phyloP scores from a whole-genome alignment of 1,139 yeast species.

The Lodderomyces beijingensis region DNA sequence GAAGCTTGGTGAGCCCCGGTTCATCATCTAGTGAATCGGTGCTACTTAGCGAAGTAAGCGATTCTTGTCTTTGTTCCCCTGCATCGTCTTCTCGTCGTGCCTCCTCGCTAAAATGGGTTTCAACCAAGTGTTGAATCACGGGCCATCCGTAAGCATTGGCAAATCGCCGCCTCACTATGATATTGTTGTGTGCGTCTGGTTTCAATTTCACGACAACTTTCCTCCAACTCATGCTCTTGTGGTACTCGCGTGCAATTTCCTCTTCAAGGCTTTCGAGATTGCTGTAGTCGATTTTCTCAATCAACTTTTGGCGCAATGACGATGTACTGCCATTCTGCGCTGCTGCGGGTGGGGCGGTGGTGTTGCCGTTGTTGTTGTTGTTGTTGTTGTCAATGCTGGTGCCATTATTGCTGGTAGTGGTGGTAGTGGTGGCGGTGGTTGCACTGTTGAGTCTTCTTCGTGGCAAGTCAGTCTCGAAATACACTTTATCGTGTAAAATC shows the following conservation, averaged over 20 bases:
- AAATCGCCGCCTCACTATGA: conserved; percentile 81
- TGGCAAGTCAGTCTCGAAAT: conserved; percentile 34
- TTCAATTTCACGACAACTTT: conserved; percentile 80
- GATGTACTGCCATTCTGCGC: not conserved
- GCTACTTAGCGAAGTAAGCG: conserved; percentile 1
- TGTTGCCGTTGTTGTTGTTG: not conserved
- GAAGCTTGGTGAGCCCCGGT: conserved; percentile 26
- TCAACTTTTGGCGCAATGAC: conserved; percentile 9
- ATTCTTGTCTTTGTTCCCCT: conserved; percentile 3
- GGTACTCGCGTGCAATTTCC: conserved; percentile 84
- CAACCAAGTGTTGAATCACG: conserved; percentile 75
- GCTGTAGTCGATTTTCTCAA: conserved; percentile 20
- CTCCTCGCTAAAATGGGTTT: conserved; percentile 23
- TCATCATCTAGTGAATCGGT: conserved; percentile 26
- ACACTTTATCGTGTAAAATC: conserved; percentile 39
- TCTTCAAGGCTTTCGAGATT: conserved; percentile 56
- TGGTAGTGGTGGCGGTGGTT: not conserved
- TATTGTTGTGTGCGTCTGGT: conserved; percentile 96
- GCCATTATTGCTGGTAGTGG: not conserved
- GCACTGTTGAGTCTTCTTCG: conserved; percentile 3
- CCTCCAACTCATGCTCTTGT: conserved; percentile 81
- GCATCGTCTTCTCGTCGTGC: conserved; percentile 4
- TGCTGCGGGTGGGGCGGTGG: not conserved
- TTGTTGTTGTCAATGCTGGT: not conserved
- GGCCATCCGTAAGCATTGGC: conserved; percentile 98